Evolutionary conservation across 257 asterid genomes (phyloP).

Genomic region (Fraxinus americana): DNA sequence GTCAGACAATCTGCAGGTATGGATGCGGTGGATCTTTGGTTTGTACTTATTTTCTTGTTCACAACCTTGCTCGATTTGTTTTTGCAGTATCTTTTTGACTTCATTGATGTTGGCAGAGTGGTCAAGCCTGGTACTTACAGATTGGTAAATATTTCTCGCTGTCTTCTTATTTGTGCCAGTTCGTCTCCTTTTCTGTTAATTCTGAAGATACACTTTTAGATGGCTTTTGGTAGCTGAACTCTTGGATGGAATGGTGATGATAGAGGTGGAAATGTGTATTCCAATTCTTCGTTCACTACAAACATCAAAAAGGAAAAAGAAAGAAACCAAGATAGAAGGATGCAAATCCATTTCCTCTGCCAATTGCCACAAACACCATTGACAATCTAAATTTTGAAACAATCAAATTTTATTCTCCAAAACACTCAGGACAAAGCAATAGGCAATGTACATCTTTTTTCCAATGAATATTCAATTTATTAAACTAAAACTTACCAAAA

Average conservation of each 20-base stretch:
- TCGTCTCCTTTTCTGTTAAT: conserved; percentile 1
- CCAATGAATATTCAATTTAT: background rate
- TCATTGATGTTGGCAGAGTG: conserved; percentile 79
- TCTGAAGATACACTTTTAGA: background rate
- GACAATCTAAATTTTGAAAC: background rate
- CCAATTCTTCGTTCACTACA: background rate
- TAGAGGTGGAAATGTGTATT: background rate
- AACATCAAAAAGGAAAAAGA: background rate
- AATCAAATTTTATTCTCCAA: background rate
- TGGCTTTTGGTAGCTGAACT: conserved; percentile 3
- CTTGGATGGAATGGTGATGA: background rate
- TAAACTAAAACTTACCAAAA: background rate
- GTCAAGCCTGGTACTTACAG: conserved; percentile 88
- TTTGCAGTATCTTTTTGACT: conserved; percentile 80
- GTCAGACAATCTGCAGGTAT: conserved; percentile 87
- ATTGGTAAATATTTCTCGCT: conserved; percentile 56
- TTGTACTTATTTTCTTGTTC: background rate
- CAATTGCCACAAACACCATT: background rate
- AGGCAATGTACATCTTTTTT: background rate
- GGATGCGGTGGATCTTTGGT: conserved; percentile 10
- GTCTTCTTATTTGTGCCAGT: background rate
- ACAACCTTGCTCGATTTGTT: conserved; percentile 27
- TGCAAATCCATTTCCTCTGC: background rate
- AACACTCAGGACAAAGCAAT: background rate
- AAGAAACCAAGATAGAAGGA: background rate